A percentile compares a stretch with the other conserved stretches of the same genome.
Evolutionary conservation across 1,284 basidiomycete species (phyloP).

Genomic region (Chondrostereum purpureum): DNA sequence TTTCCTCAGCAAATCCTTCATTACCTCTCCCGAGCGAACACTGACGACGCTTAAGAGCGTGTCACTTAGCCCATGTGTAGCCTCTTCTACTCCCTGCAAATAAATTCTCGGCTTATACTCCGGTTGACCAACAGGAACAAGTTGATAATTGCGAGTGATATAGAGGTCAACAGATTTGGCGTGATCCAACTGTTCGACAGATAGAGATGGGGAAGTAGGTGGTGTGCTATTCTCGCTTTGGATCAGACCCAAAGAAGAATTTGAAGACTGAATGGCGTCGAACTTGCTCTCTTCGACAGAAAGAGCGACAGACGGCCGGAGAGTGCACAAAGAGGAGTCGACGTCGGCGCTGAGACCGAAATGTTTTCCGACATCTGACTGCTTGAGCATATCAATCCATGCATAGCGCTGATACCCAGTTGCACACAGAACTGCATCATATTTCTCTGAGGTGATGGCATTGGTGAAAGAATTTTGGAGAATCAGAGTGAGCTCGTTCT

Average conservation of each 20-base stretch:
- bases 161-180: constrained; percentile 26
- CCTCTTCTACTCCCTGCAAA: constrained; percentile 50
- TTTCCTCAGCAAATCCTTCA: constrained; percentile 32
- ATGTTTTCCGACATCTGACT: constrained; percentile 36
- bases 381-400: constrained; percentile 40
- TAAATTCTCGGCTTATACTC: constrained; percentile 39
- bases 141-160: constrained; percentile 40
- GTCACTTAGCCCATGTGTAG: constrained; percentile 53
- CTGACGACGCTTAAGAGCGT: constrained; percentile 48
- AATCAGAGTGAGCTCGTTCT: constrained; percentile 25
- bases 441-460: constrained; percentile 27
- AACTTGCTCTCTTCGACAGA: background rate
- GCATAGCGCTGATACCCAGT: constrained; percentile 51
- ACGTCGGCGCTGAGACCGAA: constrained; percentile 30
- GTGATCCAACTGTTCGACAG: constrained; percentile 15
- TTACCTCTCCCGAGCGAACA: constrained; percentile 43
- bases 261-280: constrained; percentile 4
- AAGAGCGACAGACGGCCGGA: constrained; percentile 3
- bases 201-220: constrained; percentile 23
- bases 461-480: constrained; percentile 32
- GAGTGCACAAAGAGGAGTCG: constrained; percentile 20
- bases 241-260: constrained; percentile 1
- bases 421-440: constrained; percentile 49
- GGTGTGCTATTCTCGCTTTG: constrained; percentile 23
- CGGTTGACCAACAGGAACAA: constrained; percentile 26